phyloP scores from a whole-genome alignment of 2,329 filamentous ascomycete genomes.

The Fusarium mexicanum region DNA sequence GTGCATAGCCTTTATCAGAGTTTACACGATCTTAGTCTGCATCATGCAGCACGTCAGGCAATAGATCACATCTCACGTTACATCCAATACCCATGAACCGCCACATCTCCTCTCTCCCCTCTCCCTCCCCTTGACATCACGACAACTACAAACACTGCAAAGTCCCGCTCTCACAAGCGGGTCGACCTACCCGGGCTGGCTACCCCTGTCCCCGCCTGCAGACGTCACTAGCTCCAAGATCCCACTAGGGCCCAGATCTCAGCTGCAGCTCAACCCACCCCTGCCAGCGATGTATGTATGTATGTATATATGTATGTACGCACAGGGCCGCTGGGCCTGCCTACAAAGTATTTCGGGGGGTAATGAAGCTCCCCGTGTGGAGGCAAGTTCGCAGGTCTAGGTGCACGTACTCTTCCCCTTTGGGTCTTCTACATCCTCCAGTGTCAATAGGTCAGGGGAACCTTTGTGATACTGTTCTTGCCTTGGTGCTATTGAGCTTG shows the following conservation, averaged over 20 bases:
- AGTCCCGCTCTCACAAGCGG: neutral
- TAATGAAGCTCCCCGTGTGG: neutral
- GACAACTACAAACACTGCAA: conserved; percentile 3
- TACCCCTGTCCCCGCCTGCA: conserved; percentile 1
- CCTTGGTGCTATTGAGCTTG: neutral
- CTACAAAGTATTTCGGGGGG: neutral
- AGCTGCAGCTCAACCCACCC: neutral
- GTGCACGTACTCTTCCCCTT: neutral
- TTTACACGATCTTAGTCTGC: neutral
- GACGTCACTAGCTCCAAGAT: conserved; percentile 12
- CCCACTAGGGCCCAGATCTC: conserved; percentile 2
- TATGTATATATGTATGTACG: neutral
- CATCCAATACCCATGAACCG: neutral
- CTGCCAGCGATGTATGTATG: neutral
- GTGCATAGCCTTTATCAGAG: neutral
- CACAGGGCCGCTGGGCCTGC: neutral
- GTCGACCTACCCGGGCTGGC: neutral
- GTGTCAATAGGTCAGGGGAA: neutral
- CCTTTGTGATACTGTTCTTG: neutral
- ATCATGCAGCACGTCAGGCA: neutral
- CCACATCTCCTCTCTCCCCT: neutral
- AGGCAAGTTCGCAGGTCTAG: conserved; percentile 11
- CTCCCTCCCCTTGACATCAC: neutral
- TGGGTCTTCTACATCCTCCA: neutral
- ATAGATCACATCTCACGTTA: neutral